Percentiles rank a stretch among this genome's conserved stretches.
Evolutionary conservation across 2,329 filamentous ascomycete genomes (phyloP).

Genomic region (Alternaria ethzedia): DNA sequence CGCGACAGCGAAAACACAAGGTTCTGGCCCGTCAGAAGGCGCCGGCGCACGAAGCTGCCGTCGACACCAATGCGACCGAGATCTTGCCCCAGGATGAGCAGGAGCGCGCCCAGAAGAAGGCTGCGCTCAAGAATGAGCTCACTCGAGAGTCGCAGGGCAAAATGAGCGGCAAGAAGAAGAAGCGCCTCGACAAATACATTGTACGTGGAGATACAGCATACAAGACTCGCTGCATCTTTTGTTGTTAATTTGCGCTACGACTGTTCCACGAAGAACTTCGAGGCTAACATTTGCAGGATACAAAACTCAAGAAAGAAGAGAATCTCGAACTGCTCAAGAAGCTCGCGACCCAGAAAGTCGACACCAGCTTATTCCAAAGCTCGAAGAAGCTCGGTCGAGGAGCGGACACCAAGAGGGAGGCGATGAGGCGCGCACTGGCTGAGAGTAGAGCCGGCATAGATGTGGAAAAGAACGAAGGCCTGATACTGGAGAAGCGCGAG

Average conservation of each 20-base stretch:
- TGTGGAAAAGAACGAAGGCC: slow-evolving; percentile 58
- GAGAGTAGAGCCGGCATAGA: slow-evolving; percentile 71
- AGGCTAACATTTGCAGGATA: slow-evolving; percentile 63
- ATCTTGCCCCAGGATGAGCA: slow-evolving; percentile 57
- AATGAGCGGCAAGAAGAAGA: slow-evolving; percentile 69
- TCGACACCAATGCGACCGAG: slow-evolving; percentile 62
- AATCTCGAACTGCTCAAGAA: slow-evolving; percentile 84
- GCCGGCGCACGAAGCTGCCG: slow-evolving; percentile 47
- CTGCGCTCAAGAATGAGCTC: slow-evolving; percentile 60
- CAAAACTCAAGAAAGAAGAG: slow-evolving; percentile 93
- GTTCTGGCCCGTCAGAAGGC: slow-evolving; percentile 67
- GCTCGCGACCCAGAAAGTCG: slow-evolving; percentile 77
- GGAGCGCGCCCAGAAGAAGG: slow-evolving; percentile 61
- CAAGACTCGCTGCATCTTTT: not conserved
- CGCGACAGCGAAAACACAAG: slow-evolving; percentile 66
- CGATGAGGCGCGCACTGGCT: slow-evolving; percentile 66
- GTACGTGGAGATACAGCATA: slow-evolving; percentile 45
- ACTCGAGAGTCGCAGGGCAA: slow-evolving; percentile 60
- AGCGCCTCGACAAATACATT: slow-evolving; percentile 73
- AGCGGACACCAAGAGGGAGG: slow-evolving; percentile 73
- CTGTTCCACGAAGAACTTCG: not conserved
- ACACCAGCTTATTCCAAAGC: slow-evolving; percentile 81
- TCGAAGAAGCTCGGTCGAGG: slow-evolving; percentile 75
- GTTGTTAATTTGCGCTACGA: not conserved
- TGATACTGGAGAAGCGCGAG: slow-evolving; percentile 59